Evolutionary conservation across 306 rosid species (phyloP), one percentile per base, ranked within the genome.

Genomic region (Cyclanthera cordifolia): DNA sequence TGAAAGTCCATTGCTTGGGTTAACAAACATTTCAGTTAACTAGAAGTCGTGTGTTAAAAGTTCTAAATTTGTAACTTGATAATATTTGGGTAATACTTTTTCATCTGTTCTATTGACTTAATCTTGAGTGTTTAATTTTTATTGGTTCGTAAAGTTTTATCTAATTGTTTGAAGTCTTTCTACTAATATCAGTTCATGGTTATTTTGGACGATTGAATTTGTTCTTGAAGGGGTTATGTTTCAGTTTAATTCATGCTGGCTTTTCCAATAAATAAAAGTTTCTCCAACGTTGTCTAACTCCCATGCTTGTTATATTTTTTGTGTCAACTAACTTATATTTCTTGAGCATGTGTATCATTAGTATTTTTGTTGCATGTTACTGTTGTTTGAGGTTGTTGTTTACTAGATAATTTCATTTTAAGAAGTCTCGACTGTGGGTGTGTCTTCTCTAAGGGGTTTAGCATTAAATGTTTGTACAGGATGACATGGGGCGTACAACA

Each of bases 401-500:
- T 41, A 41, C 49, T 11, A 39, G 20, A 34, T 39, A 61, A 61
- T 39, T 58, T 1, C 16, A 21, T 16, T 41, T 43, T 64, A 17
- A 41, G 69, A 21, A 12, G 53, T 20, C 51, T 21, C 16, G 1
- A 63, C 2, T 12, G 6, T 3, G 28, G 28, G 20, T n/a, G 4
- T 3, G 16, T 73, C 28, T 2, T 3, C 74, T 73, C 49, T 48
- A 39, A 57, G 45, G 55, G 52, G 30, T 20, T 45, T 64, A 20
- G 46, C 70, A 20, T 13, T 52, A 72, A 48, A 51, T 53, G 61
- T 57, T 28, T 61, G n/a, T 80, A 80, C 94, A 93, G 96, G 96
- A 87, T 85, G 96, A 90, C 78, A 3, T 86, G 80, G 95, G 85
- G 28, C 96, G 80, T 58, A 70, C 82, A 48, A 67, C 79, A 25